Evolutionary conservation across 2,329 filamentous ascomycete species (phyloP).

Genomic region (Xylariaceae sp.): DNA sequence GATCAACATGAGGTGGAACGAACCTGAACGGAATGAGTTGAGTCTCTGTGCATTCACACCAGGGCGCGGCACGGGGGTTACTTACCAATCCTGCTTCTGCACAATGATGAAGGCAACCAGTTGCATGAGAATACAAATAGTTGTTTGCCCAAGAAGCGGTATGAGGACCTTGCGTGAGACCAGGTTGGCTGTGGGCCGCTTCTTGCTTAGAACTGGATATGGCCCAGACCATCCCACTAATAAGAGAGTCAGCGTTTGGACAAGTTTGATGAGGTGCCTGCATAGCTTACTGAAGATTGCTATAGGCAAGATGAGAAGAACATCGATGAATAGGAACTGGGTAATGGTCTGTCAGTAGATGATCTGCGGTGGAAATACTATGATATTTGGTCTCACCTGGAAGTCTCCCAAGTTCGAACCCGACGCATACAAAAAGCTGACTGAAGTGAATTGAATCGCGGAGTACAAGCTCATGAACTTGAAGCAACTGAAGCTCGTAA

Average conservation of each 20-base stretch:
- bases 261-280: slow-evolving; percentile 2
- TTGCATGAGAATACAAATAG: slow-evolving; percentile 73
- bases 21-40: slow-evolving; percentile 47
- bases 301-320: slow-evolving; percentile 87
- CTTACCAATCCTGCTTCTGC: slow-evolving; percentile 70
- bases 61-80: slow-evolving; percentile 2
- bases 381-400: slow-evolving; percentile 48
- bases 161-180: slow-evolving; percentile 89
- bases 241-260: slow-evolving; percentile 8
- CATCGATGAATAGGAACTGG: slow-evolving; percentile 87
- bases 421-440: slow-evolving; percentile 91
- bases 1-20: slow-evolving; percentile 70
- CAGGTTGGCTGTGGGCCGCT: slow-evolving; percentile 84
- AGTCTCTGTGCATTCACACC: not conserved
- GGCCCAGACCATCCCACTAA: slow-evolving; percentile 91
- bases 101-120: slow-evolving; percentile 68
- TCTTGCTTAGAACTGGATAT: slow-evolving; percentile 68
- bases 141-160: slow-evolving; percentile 83
- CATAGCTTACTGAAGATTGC: slow-evolving; percentile 77
- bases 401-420: slow-evolving; percentile 96
- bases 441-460: slow-evolving; percentile 96
- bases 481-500: slow-evolving; percentile 99
- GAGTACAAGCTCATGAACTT: slow-evolving; percentile 99
- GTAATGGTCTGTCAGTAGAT: slow-evolving; percentile 9
- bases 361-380: not conserved